Base-by-base conservation (phyloP, 1,284 basidiomycete genomes). In the Ustilago tritici region DNA sequence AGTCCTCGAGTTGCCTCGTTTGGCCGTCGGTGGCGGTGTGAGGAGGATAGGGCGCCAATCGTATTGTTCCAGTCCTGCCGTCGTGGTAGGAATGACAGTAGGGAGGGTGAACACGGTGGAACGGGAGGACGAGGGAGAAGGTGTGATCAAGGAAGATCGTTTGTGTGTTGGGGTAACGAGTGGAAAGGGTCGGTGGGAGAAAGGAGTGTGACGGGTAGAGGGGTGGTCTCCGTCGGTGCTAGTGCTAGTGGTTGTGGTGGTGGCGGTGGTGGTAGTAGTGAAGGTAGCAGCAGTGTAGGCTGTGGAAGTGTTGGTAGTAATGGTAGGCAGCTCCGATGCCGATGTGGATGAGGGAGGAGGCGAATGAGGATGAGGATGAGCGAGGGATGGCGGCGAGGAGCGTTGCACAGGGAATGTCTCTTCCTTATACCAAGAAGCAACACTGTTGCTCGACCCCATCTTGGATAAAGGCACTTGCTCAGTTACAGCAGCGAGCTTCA, bases 31-130 rank as follows among this genome's bases (percentile, higher is more conserved):
- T n/a, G 66, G 66, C 23, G 66, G 60, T 19, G 66, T 69, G 40
- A 69, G 41, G 17, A 63, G 49, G 31, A 69, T 59, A 12, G 66
- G 66, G 49, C 34, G 62, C 60, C 60, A 55, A 40, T 69, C 61
- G 66, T 63, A 69, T 31, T 55, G 50, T 3, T 43, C 61, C 43
- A 17, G 12, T 14, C 28, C 7, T 49, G 32, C 34, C 11, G 5
- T 12, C n/a, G 40, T 46, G 7, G n/a, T 19, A 46, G 43, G 43
- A 19, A 19, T 46, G 43, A 11, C n/a, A 32, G 19, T 9, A 28
- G 3, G 49, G 31, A 32, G 49, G 31, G 49, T 8, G 10, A 32
- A 6, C 28, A 12, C 3, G 3, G 9, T 12, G 11, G 49, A 32
- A 32, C 12, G 31, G 5, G 49, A 31, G 49, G 49, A 50, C 3